Conservation (phyloP, 2,329 filamentous ascomycete species). For the Claviceps maximensis region DNA sequence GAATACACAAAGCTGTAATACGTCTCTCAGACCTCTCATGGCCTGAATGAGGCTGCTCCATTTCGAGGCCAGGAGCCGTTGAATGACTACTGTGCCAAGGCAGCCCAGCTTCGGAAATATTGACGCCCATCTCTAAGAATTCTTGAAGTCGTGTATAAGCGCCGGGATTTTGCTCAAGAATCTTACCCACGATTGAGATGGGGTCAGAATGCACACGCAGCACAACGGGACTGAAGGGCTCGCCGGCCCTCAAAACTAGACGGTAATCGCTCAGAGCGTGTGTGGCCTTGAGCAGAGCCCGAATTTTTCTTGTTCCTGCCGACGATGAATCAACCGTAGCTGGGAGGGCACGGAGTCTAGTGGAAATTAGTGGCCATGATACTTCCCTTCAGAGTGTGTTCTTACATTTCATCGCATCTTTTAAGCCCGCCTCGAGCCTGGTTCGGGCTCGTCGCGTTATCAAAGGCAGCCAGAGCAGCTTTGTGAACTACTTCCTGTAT, state of each 20-base stretch:
- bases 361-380: background rate
- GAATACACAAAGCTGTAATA: conserved; percentile 68
- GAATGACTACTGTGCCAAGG: conserved; percentile 7
- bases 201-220: conserved; percentile 68
- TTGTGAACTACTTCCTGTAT: conserved; percentile 49
- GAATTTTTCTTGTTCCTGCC: conserved; percentile 39
- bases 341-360: conserved; percentile 51
- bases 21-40: conserved; percentile 43
- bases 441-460: conserved; percentile 73
- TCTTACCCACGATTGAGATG: conserved; percentile 55
- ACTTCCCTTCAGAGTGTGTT: background rate
- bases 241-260: conserved; percentile 64
- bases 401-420: conserved; percentile 63
- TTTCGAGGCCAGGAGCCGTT: background rate
- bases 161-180: conserved; percentile 61
- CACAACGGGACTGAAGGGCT: conserved; percentile 66
- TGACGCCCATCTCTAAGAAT: conserved; percentile 53
- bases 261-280: conserved; percentile 66
- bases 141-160: conserved; percentile 66
- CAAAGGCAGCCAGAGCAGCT: conserved; percentile 57
- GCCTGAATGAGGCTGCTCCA: conserved; percentile 10
- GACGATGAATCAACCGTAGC: conserved; percentile 38
- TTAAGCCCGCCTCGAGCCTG: conserved; percentile 63
- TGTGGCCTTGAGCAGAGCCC: conserved; percentile 57
- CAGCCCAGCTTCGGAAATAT: conserved; percentile 50